These are phyloP conservation scores for Zopfia rhizophila DNA, from an alignment of 2,329 filamentous ascomycete genomes.

Conservation along the genomic window DNA sequence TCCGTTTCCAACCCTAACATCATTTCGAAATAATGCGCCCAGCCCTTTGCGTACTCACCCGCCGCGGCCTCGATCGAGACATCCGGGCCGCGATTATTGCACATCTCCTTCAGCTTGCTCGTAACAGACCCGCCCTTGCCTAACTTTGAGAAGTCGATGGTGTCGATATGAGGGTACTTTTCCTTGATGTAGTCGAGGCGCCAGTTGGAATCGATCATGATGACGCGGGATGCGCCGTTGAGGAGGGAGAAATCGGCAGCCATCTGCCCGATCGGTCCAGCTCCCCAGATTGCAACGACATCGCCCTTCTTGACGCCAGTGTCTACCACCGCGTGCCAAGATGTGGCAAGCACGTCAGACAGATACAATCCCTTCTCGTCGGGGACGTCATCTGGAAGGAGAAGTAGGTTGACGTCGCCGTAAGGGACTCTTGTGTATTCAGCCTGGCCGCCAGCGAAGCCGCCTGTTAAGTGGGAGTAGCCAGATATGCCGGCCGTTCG, in stretches of 20 bases:
- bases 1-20: conserved; percentile 80
- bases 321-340: conserved; percentile 84
- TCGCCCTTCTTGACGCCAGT: conserved; percentile 82
- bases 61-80: conserved; percentile 75
- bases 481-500: conserved; percentile 74
- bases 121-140: conserved; percentile 73
- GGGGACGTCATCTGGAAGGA: conserved; percentile 80
- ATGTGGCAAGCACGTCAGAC: conserved; percentile 81
- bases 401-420: conserved; percentile 82
- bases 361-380: conserved; percentile 87
- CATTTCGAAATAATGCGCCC: conserved; percentile 69
- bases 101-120: conserved; percentile 77
- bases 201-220: conserved; percentile 80
- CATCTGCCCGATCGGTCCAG: conserved; percentile 86
- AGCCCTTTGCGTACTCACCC: conserved; percentile 71
- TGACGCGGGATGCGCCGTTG: conserved; percentile 79
- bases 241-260: conserved; percentile 72
- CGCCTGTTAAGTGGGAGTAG: conserved; percentile 78
- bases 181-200: conserved; percentile 74
- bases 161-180: conserved; percentile 72
- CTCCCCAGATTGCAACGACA: conserved; percentile 86
- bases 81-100: conserved; percentile 75
- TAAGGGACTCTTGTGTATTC: conserved; percentile 87
- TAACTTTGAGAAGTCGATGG: conserved; percentile 75
- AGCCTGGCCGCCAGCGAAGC: conserved; percentile 87